A percentile compares a stretch with the other conserved stretches of the same genome.
These are phyloP conservation scores for Malassezia equina DNA, from an alignment of 1,284 basidiomycete species.

Conservation along the genomic window DNA sequence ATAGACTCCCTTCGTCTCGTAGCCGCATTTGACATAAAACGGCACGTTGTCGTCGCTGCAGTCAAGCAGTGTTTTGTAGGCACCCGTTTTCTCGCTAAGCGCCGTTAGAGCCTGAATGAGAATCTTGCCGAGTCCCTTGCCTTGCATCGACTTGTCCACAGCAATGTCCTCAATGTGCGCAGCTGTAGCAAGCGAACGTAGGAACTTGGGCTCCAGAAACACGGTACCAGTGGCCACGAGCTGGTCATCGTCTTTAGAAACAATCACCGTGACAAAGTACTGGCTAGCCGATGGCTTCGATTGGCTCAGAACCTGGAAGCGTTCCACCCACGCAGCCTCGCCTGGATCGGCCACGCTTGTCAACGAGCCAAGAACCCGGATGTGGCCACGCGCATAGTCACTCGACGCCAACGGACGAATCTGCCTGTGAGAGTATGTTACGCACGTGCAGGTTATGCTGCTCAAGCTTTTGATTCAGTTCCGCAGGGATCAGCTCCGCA, in stretches of 20 bases:
- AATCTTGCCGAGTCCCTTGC: slow-evolving; percentile 74
- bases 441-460: slow-evolving; percentile 54
- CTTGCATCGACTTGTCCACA: slow-evolving; percentile 74
- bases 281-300: slow-evolving; percentile 19
- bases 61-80: slow-evolving; percentile 92
- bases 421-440: slow-evolving; percentile 50
- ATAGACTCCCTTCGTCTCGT: slow-evolving; percentile 41
- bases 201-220: slow-evolving; percentile 85
- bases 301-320: slow-evolving; percentile 20
- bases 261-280: slow-evolving; percentile 76
- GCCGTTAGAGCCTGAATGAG: slow-evolving; percentile 69
- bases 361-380: slow-evolving; percentile 69
- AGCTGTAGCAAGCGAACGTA: slow-evolving; percentile 65
- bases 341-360: slow-evolving; percentile 69
- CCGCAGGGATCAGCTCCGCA: slow-evolving; percentile 57
- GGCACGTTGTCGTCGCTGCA: slow-evolving; percentile 88
- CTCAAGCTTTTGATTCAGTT: slow-evolving; percentile 57
- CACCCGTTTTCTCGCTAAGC: slow-evolving; percentile 67
- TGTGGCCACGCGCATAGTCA: slow-evolving; percentile 74
- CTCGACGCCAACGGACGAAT: slow-evolving; percentile 76
- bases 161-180: slow-evolving; percentile 98
- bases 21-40: slow-evolving; percentile 92
- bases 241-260: slow-evolving; percentile 63
- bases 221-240: slow-evolving; percentile 77
- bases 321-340: slow-evolving; percentile 52